These are phyloP conservation scores for Emiliania huxleyi DNA, from an alignment of 78 protist genomes.

Conservation along the genomic window DNA sequence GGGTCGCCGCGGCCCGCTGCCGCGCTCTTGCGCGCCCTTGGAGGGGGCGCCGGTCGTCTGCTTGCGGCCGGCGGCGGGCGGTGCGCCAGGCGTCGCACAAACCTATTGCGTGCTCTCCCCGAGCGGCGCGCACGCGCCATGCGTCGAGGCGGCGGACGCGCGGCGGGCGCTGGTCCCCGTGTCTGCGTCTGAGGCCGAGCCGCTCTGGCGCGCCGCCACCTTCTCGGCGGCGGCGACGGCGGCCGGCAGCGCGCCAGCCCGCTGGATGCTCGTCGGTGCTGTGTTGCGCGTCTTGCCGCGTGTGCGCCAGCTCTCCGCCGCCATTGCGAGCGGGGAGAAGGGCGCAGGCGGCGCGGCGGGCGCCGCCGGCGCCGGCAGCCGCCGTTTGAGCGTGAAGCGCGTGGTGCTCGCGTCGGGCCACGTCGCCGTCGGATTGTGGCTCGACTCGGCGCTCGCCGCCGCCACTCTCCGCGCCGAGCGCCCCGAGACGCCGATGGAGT, in stretches of 20 bases:
- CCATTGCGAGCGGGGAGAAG: background rate
- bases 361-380: background rate
- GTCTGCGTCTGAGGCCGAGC: background rate
- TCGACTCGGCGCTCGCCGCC: background rate
- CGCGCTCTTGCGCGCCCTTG: background rate
- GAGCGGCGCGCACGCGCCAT: background rate
- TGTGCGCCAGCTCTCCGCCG: background rate
- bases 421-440: background rate
- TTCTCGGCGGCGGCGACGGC: background rate
- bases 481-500: background rate
- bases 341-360: background rate
- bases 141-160: background rate
- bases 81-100: background rate
- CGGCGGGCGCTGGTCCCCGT: background rate
- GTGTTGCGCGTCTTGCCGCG: background rate
- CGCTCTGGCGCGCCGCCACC: background rate
- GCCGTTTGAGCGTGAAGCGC: background rate
- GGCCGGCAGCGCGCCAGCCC: background rate
- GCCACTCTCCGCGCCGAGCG: background rate
- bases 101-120: background rate
- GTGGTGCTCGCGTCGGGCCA: background rate
- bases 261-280: background rate
- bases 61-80: background rate
- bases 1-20: too few species aligned
- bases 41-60: background rate